These are phyloP conservation scores for Madurella fahalii DNA, from an alignment of 2,329 filamentous ascomycete species.

Conservation along the genomic window DNA sequence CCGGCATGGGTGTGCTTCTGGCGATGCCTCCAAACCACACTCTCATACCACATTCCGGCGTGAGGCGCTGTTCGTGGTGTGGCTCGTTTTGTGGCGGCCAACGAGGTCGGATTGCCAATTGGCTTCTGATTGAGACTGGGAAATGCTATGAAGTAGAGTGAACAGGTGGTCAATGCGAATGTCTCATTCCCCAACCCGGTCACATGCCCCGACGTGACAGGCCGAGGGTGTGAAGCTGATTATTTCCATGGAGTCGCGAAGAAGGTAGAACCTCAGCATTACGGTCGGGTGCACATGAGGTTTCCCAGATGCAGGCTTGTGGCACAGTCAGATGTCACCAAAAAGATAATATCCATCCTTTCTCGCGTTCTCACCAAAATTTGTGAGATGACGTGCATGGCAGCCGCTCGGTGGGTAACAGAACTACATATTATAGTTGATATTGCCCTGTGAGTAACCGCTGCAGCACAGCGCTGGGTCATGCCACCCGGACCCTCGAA, in stretches of 20 bases:
- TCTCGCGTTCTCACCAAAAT: background rate
- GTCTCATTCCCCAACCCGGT: background rate
- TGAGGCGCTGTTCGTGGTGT: background rate
- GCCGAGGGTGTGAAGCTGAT: slow-evolving; percentile 2
- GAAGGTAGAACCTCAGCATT: background rate
- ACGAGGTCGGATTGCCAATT: too few relatives aligned
- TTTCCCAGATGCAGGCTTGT: slow-evolving; percentile 6
- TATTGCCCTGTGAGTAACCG: background rate
- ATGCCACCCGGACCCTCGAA: background rate
- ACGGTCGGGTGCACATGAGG: slow-evolving; percentile 11
- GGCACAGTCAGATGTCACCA: slow-evolving; percentile 7
- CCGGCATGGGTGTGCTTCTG: too few relatives aligned
- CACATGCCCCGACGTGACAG: slow-evolving; percentile 8
- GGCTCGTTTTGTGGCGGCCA: background rate
- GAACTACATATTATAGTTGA: background rate
- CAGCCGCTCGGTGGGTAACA: background rate
- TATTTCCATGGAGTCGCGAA: background rate
- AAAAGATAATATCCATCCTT: background rate
- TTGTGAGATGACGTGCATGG: slow-evolving; percentile 5
- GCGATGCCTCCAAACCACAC: too few relatives aligned
- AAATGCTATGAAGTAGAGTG: background rate
- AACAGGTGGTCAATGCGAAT: slow-evolving; percentile 2
- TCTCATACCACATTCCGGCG: background rate
- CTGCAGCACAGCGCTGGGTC: too few relatives aligned
- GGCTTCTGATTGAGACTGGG: too few relatives aligned